Conservation (phyloP, 257 asterid species). For the Rauvolfia tetraphylla region DNA sequence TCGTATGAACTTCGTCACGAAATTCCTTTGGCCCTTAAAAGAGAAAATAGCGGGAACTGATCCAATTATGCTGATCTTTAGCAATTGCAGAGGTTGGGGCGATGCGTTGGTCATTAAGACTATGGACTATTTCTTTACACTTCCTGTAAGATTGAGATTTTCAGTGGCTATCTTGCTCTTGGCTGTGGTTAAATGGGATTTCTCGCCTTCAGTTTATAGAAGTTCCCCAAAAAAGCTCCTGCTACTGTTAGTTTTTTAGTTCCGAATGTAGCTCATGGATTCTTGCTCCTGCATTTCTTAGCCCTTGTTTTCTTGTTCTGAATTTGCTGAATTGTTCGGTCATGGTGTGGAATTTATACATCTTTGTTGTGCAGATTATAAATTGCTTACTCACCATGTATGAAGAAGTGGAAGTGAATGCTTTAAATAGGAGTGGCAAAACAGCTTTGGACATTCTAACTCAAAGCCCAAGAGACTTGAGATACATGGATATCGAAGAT, state of each 20-base stretch:
- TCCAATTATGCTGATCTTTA: neutral
- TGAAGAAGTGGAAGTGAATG: conserved; percentile 37
- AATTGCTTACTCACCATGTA: conserved; percentile 24
- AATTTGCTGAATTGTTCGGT: neutral
- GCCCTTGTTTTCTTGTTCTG: neutral
- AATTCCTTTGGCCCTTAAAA: no score
- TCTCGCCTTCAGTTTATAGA: no score
- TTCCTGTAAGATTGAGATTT: no score
- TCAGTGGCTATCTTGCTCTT: no score
- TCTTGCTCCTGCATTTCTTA: neutral
- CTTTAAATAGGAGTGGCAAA: conserved; percentile 22
- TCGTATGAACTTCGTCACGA: neutral
- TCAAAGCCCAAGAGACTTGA: conserved; percentile 39
- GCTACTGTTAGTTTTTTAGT: neutral
- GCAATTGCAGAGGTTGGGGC: neutral
- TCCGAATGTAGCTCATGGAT: neutral
- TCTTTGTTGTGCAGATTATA: conserved; percentile 28
- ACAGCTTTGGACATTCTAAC: conserved; percentile 37
- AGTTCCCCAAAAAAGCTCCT: neutral
- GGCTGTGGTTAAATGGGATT: no score
- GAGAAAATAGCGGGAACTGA: no score
- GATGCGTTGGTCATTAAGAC: no score
- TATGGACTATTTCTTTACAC: no score
- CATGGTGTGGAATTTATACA: neutral
- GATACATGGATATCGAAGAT: conserved; percentile 39